These are phyloP conservation scores for Hyaloperonospora brassicae DNA, from an alignment of 352 stramenopile genomes.

Conservation along the genomic window DNA sequence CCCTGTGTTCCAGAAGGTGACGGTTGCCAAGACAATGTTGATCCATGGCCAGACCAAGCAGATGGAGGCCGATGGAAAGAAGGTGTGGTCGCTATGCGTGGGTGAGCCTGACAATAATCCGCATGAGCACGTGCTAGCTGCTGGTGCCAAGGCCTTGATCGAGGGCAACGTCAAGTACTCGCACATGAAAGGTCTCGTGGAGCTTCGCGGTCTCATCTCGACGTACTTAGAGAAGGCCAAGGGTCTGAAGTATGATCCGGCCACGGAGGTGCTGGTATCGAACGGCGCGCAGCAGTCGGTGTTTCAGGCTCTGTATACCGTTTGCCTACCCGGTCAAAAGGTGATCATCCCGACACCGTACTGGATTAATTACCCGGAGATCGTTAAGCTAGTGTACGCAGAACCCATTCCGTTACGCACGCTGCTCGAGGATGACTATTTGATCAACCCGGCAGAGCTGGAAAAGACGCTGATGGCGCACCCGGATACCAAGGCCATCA, in stretches of 20 bases:
- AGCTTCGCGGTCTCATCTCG: constrained; percentile 84
- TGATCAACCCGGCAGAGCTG: constrained; percentile 79
- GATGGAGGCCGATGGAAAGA: constrained; percentile 89
- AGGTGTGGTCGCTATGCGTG: constrained; percentile 90
- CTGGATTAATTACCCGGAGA: constrained; percentile 95
- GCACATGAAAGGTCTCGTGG: constrained; percentile 87
- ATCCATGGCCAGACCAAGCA: constrained; percentile 93
- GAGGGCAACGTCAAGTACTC: constrained; percentile 91
- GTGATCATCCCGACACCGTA: constrained; percentile 94
- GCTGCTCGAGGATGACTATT: constrained; percentile 82
- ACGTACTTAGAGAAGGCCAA: constrained; percentile 87
- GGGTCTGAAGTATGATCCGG: constrained; percentile 79
- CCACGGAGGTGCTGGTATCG: constrained; percentile 91
- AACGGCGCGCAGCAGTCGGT: constrained; percentile 94
- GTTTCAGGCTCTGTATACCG: constrained; percentile 87
- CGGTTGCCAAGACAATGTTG: constrained; percentile 87
- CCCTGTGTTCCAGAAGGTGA: constrained; percentile 78
- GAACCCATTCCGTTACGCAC: constrained; percentile 88
- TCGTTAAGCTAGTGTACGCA: constrained; percentile 85
- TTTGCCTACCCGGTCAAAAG: constrained; percentile 86
- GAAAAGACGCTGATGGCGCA: constrained; percentile 55
- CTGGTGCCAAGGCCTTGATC: constrained; percentile 55
- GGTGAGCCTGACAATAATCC: constrained; percentile 94
- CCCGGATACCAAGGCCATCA: constrained; percentile 78
- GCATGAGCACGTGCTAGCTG: constrained; percentile 80